These are phyloP conservation scores for Sutorius australiensis DNA, from an alignment of 768 basidiomycete species.

Conservation along the genomic window DNA sequence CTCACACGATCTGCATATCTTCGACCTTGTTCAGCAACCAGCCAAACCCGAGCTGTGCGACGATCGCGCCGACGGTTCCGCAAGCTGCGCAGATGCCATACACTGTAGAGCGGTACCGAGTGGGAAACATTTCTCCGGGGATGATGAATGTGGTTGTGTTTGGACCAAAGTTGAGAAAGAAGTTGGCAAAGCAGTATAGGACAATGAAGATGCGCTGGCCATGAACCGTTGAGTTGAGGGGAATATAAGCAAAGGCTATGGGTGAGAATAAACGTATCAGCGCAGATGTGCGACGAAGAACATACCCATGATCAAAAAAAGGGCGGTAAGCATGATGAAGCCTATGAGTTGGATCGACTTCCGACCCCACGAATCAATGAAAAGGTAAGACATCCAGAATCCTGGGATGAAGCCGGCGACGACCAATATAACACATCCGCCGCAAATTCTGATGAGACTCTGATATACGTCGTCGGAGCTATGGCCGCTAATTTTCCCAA, in stretches of 20 bases:
- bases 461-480: conserved; percentile 14
- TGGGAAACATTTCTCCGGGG: conserved; percentile 77
- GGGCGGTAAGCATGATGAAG: conserved; percentile 57
- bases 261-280: background rate
- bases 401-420: conserved; percentile 34
- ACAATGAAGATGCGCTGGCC: conserved; percentile 55
- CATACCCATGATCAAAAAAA: conserved; percentile 69
- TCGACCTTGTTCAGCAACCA: conserved; percentile 50
- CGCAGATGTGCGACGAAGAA: background rate
- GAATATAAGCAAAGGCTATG: conserved; percentile 61
- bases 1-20: conserved; percentile 67
- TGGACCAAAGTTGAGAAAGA: conserved; percentile 18
- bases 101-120: conserved; percentile 66
- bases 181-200: conserved; percentile 14
- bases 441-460: conserved; percentile 24
- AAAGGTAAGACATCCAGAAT: conserved; percentile 62
- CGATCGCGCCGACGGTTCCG: conserved; percentile 73
- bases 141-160: conserved; percentile 71
- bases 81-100: conserved; percentile 75
- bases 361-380: conserved; percentile 68
- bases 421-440: conserved; percentile 16
- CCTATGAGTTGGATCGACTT: conserved; percentile 76
- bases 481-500: conserved; percentile 43
- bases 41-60: conserved; percentile 73
- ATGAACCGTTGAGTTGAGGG: conserved; percentile 42